Base-by-base conservation (phyloP, 2,329 filamentous ascomycete species). In the Xenoacremonium recifei region DNA sequence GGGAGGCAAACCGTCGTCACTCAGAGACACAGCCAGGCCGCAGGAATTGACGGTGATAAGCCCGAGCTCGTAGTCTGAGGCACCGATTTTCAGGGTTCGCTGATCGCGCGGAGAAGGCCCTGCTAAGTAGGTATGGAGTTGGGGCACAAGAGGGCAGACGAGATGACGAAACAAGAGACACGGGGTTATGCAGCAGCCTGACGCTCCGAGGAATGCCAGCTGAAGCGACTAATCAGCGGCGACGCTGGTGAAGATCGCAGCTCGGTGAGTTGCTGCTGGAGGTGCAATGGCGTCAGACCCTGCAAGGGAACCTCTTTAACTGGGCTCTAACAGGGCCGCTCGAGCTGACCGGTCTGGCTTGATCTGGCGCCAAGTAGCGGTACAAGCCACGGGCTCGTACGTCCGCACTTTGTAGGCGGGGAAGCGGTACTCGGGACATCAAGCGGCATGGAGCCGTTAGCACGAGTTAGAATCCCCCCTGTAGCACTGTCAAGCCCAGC, bases 211-310 rank as follows among this genome's bases (percentile, higher is more conserved):
- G 37, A 46, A 42, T 50, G 50, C 35, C 44, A 32, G 45, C 31
- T 42, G 39, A 35, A 36, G 39, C 40, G 51, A 42, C 49, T 57
- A 58, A 53, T 56, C 53, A 55, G 43, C 31, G 42, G 27, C 42
- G 39, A 46, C 47, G 30, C 34, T 50, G 10, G 43, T 46, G 50
- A 49, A 50, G 48, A 50, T 57, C 36, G 42, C 48, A 37, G 42
- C 50, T 49, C 35, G 44, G 39, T 32, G 40, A 31, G 39, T 23
- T 40, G 18, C 30, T 37, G 37, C 38, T 52, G 37, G 51, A 53
- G 57, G 51, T 46, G 47, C 49, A 46, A 58, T 58, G 53, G 48
- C 55, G 55, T 58, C 55, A 58, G 55, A 58, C 47, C 51, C 43
- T 41, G 44, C 15, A 34, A 18, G 7, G 7, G 29, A 15, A n/a